Evolutionary conservation across 2,329 filamentous ascomycete genomes (phyloP).

Genomic region (Periconia macrospinosa): DNA sequence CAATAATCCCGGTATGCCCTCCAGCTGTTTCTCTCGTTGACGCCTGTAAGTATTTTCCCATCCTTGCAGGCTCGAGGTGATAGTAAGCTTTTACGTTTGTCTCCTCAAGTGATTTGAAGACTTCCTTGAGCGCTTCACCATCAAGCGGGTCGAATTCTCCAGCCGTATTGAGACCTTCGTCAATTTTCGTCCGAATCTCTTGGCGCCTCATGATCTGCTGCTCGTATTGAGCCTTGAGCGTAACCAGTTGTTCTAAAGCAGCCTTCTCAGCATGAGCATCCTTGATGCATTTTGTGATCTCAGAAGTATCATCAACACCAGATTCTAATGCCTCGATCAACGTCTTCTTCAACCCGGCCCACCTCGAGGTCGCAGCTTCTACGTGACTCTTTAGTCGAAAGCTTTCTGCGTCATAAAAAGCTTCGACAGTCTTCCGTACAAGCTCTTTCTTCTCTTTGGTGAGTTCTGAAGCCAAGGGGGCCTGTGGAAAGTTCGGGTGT

Average conservation of each 20-base stretch:
- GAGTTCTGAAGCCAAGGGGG: constrained; percentile 25
- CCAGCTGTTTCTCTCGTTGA: constrained; percentile 11
- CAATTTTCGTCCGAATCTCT: constrained; percentile 30
- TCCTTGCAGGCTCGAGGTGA: constrained; percentile 26
- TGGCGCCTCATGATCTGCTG: constrained; percentile 20
- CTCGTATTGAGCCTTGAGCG: constrained; percentile 21
- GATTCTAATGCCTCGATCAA: constrained; percentile 30
- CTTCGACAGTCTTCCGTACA: constrained; percentile 22
- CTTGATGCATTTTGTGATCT: constrained; percentile 25
- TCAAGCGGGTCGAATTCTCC: constrained; percentile 30
- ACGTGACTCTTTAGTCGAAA: constrained; percentile 26
- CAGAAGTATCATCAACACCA: constrained; percentile 19
- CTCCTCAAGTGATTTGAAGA: constrained; percentile 30
- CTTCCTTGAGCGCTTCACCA: constrained; percentile 25
- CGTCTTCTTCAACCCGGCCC: constrained; percentile 26
- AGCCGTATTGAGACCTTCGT: constrained; percentile 28
- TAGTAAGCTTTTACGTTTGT: constrained; percentile 31
- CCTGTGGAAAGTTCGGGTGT: constrained; percentile 1
- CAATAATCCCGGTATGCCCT: constrained; percentile 20
- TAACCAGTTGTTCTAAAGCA: constrained; percentile 31
- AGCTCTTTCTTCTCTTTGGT: constrained; percentile 26
- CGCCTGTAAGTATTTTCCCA: constrained; percentile 20
- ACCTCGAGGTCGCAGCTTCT: constrained; percentile 23
- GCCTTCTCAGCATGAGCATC: constrained; percentile 29
- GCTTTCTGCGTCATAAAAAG: constrained; percentile 28